phyloP scores from a whole-genome alignment of 768 basidiomycete species.

The Amanita jacksonii region DNA sequence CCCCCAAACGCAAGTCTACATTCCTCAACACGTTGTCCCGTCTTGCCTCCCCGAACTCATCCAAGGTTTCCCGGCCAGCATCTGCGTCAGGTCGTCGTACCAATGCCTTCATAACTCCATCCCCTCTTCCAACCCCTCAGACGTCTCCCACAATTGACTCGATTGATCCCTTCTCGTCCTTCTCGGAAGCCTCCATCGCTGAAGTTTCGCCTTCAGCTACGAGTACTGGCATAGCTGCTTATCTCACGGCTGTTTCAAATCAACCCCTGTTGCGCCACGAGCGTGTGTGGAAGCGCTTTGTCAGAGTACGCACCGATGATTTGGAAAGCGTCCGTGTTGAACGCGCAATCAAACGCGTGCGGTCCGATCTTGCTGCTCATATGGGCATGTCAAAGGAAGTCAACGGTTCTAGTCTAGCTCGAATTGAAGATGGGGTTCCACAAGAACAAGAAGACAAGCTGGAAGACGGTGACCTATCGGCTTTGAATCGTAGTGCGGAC shows the following conservation, averaged over 20 bases:
- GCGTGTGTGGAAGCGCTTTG: conserved; percentile 78
- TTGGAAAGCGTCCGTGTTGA: conserved; percentile 81
- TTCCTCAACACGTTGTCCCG: conserved; percentile 84
- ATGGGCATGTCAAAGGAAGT: conserved; percentile 20
- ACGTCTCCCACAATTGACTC: conserved; percentile 46
- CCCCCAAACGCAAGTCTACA: conserved; percentile 70
- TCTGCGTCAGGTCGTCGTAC: conserved; percentile 26
- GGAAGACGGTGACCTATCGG: background rate
- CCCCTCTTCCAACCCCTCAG: conserved; percentile 34
- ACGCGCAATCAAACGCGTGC: conserved; percentile 78
- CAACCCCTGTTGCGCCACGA: conserved; percentile 50
- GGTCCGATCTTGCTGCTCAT: conserved; percentile 78
- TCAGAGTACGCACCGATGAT: conserved; percentile 79
- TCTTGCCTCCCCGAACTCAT: conserved; percentile 51
- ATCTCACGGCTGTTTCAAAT: conserved; percentile 73
- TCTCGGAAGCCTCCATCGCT: conserved; percentile 16
- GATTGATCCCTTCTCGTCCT: conserved; percentile 50
- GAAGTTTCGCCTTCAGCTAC: conserved; percentile 33
- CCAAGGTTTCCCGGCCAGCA: conserved; percentile 18
- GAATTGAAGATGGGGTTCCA: conserved; percentile 1
- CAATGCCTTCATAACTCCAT: conserved; percentile 25
- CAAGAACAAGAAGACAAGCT: background rate
- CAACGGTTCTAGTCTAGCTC: background rate
- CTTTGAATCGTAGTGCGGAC: background rate
- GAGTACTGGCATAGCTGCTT: conserved; percentile 64